phyloP scores from a whole-genome alignment of 352 stramenopile genomes.

The Globisporangium cystogenes region DNA sequence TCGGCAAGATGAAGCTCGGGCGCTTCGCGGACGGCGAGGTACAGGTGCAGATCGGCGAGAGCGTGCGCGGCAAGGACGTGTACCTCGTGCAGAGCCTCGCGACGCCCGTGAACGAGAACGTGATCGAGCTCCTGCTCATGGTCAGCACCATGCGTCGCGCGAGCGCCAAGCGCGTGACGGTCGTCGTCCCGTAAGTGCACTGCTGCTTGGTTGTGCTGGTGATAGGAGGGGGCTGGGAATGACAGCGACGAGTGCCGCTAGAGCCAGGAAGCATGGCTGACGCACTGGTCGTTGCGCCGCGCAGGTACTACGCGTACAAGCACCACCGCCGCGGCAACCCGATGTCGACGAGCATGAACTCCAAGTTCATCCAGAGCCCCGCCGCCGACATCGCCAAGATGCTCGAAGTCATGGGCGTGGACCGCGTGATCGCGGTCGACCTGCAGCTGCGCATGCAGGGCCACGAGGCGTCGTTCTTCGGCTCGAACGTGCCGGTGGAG shows the following conservation, averaged over 20 bases:
- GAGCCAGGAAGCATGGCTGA: not conserved
- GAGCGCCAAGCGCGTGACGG: slow-evolving; percentile 92
- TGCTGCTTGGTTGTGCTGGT: not conserved
- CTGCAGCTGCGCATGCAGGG: slow-evolving; percentile 87
- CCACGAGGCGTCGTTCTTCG: slow-evolving; percentile 91
- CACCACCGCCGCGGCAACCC: slow-evolving; percentile 85
- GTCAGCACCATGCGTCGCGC: slow-evolving; percentile 91
- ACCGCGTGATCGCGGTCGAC: slow-evolving; percentile 92
- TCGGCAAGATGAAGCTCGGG: slow-evolving; percentile 86
- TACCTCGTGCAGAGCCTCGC: slow-evolving; percentile 93
- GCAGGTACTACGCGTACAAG: slow-evolving; percentile 91
- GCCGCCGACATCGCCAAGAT: slow-evolving; percentile 90
- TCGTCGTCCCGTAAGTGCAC: slow-evolving; percentile 86
- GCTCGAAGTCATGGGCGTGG: slow-evolving; percentile 93
- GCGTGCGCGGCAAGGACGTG: slow-evolving; percentile 91
- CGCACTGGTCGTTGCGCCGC: not conserved
- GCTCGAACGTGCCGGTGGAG: slow-evolving; percentile 87
- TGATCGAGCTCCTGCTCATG: slow-evolving; percentile 95
- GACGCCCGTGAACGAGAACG: slow-evolving; percentile 92
- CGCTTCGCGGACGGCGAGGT: slow-evolving; percentile 92
- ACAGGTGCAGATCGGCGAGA: slow-evolving; percentile 91
- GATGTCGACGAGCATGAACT: slow-evolving; percentile 87
- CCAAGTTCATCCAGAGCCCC: slow-evolving; percentile 88
- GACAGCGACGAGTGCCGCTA: not conserved
- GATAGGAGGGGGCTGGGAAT: not conserved